phyloP scores from a whole-genome alignment of 2,329 filamentous ascomycete genomes.

The Neobulgaria alba region DNA sequence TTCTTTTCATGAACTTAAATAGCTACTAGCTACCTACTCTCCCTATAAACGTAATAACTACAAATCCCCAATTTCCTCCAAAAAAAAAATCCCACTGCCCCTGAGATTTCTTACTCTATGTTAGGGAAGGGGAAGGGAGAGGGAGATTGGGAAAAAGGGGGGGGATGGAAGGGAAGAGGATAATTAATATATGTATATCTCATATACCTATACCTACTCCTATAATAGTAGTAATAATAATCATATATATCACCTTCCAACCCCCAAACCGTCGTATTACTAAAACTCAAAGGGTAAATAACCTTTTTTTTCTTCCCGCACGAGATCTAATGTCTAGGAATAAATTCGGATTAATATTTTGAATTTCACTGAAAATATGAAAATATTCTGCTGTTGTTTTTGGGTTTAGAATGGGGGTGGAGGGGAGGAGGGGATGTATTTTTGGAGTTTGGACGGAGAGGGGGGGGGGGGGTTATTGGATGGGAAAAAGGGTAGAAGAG shows the following conservation, averaged over 20 bases:
- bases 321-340: constrained; percentile 38
- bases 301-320: constrained; percentile 18
- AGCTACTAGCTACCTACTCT: too few species aligned
- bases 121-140: too few species aligned
- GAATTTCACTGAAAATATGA: constrained; percentile 40
- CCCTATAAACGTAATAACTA: too few species aligned
- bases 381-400: constrained; percentile 41
- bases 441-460: constrained; percentile 36
- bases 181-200: too few species aligned
- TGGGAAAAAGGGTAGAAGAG: constrained; percentile 2
- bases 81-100: too few species aligned
- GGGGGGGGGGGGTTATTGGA: constrained; percentile 1
- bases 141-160: too few species aligned
- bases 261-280: constrained; percentile 40
- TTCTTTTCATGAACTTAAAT: too few species aligned
- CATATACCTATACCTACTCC: constrained; percentile 38
- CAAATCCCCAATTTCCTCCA: too few species aligned
- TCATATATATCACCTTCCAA: constrained; percentile 39
- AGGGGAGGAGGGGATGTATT: constrained; percentile 42
- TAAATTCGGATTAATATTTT: constrained; percentile 38
- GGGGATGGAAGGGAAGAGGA: too few species aligned
- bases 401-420: constrained; percentile 43
- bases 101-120: too few species aligned
- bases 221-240: constrained; percentile 38
- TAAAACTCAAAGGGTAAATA: constrained; percentile 44